A percentile compares a stretch with the other conserved stretches of the same genome.
Evolutionary conservation across 2,329 filamentous ascomycete species (phyloP).

Genomic region (Emergomyces orientalis): DNA sequence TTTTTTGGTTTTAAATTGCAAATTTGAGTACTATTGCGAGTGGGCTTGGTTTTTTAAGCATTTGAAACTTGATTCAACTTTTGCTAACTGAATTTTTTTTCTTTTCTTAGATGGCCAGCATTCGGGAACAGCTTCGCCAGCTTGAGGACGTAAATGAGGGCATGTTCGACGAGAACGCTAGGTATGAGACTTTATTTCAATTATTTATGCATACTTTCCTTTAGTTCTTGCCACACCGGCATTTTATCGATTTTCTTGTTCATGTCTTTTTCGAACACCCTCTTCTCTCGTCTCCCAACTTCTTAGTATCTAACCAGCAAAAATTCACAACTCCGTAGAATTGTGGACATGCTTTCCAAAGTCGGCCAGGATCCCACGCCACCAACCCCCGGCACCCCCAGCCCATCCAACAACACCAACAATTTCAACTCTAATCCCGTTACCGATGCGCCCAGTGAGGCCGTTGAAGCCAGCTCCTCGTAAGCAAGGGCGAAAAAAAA

Average conservation of each 20-base stretch:
- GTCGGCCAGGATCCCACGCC: slow-evolving; percentile 13
- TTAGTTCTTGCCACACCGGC: background rate
- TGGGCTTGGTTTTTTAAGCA: background rate
- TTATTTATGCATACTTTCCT: background rate
- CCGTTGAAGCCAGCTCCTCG: background rate
- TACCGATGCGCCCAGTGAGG: slow-evolving; percentile 5
- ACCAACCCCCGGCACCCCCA: slow-evolving; percentile 5
- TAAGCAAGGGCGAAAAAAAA: background rate
- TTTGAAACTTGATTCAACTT: slow-evolving; percentile 16
- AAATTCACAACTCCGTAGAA: slow-evolving; percentile 18
- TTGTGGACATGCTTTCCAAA: slow-evolving; percentile 32
- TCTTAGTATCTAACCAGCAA: background rate
- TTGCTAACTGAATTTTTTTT: slow-evolving; percentile 18
- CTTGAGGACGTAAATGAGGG: slow-evolving; percentile 38
- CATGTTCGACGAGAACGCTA: slow-evolving; percentile 36
- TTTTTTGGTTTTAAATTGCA: slow-evolving; percentile 18
- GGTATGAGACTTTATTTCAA: slow-evolving; percentile 19
- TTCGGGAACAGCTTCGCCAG: slow-evolving; percentile 39
- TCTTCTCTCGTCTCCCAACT: too few relatives aligned
- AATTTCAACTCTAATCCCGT: background rate
- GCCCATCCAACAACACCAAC: slow-evolving; percentile 3
- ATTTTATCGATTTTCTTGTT: slow-evolving; percentile 5
- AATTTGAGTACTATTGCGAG: slow-evolving; percentile 7
- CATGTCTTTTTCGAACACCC: slow-evolving; percentile 1
- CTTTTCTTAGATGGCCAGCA: slow-evolving; percentile 38